phyloP scores from a whole-genome alignment of 805 yeast species.

The Hanseniaspora pseudoguilliermondii region DNA sequence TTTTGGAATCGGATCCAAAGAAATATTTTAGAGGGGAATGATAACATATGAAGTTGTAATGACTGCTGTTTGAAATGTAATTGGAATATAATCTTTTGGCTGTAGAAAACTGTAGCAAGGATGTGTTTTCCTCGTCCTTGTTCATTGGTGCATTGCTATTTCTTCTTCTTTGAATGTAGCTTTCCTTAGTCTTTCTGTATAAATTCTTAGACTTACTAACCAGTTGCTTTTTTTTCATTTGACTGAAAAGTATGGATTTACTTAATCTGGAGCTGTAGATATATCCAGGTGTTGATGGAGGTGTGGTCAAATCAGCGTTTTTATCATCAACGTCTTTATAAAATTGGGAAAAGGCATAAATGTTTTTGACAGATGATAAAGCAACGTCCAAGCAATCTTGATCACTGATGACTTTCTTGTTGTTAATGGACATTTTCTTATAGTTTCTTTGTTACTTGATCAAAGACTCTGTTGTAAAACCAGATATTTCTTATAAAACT shows the following conservation, averaged over 20 bases:
- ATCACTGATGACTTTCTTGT: neutral
- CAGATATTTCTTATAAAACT: no score
- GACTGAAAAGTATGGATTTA: conserved; percentile 1
- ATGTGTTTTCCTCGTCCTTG: neutral
- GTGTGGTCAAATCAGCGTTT: no score
- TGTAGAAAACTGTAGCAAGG: neutral
- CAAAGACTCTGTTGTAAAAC: no score
- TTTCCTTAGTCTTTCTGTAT: conserved; percentile 8
- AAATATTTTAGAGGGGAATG: neutral
- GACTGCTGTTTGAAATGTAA: neutral
- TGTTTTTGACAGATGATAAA: neutral
- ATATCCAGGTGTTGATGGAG: neutral
- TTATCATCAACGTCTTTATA: conserved; percentile 3
- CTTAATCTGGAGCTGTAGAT: neutral
- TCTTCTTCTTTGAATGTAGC: neutral
- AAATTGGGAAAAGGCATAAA: neutral
- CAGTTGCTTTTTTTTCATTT: conserved; percentile 6
- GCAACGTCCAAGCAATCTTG: conserved; percentile 1
- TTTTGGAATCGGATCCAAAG: neutral
- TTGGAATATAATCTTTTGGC: neutral
- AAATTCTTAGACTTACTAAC: conserved; percentile 3
- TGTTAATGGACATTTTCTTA: neutral
- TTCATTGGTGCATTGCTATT: neutral
- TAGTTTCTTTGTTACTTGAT: no score
- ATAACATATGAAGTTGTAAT: neutral